Conservation (phyloP, 805 yeast genomes). For the Pichia eremophila region DNA sequence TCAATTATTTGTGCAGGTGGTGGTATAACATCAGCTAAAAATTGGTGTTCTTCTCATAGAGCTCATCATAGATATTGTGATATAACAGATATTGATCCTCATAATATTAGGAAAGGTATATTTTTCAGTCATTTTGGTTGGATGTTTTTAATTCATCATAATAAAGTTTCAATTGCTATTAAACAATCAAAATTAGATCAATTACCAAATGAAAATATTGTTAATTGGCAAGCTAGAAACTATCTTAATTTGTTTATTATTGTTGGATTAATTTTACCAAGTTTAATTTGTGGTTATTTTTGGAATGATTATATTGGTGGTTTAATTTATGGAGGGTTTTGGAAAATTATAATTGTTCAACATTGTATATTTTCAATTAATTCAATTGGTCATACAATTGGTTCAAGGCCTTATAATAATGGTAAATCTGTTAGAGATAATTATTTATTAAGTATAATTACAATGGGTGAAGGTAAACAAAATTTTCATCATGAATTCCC, state of each 20-base stretch:
- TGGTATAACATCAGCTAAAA: constrained; percentile 65
- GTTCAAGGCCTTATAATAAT: constrained; percentile 66
- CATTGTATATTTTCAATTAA: constrained; percentile 72
- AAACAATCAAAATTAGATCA: constrained; percentile 45
- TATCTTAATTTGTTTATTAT: constrained; percentile 43
- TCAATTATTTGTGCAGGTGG: constrained; percentile 61
- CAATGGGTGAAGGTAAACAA: constrained; percentile 87
- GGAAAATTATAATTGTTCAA: constrained; percentile 65
- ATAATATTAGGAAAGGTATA: constrained; percentile 72
- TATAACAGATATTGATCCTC: constrained; percentile 75
- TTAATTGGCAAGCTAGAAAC: constrained; percentile 64
- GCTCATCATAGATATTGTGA: constrained; percentile 88
- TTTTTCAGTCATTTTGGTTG: constrained; percentile 84
- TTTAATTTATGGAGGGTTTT: constrained; percentile 64
- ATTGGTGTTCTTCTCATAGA: constrained; percentile 80
- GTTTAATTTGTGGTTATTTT: constrained; percentile 48
- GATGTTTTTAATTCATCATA: constrained; percentile 63
- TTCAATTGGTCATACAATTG: constrained; percentile 74
- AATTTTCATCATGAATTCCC: constrained; percentile 96
- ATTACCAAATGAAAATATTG: constrained; percentile 46
- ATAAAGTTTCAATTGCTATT: constrained; percentile 36
- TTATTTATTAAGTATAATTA: constrained; percentile 50
- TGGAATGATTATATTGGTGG: constrained; percentile 80
- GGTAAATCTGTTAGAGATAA: constrained; percentile 67
- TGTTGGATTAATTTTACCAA: constrained; percentile 52